Conservation (phyloP, 106 monocot genomes). For the Iris macrosiphon region DNA sequence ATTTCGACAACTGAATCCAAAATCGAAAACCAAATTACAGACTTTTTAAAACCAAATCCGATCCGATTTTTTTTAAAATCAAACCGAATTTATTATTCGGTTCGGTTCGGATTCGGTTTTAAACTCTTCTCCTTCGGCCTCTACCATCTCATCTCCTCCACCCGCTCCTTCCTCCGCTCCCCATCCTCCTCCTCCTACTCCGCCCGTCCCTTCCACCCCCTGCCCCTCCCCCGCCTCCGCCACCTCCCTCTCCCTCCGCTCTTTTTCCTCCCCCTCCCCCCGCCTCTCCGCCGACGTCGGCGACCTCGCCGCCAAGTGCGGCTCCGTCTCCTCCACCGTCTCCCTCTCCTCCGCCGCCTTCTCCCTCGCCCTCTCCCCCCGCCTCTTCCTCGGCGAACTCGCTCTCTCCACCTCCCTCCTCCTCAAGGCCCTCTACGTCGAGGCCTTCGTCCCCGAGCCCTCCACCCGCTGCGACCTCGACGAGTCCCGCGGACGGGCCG, state of each 20-base stretch:
- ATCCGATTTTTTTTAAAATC: background rate
- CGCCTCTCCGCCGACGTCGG: conserved; percentile 12
- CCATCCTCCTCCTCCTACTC: no score
- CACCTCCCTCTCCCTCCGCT: no score
- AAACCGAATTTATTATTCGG: no score
- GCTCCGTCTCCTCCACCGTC: conserved; percentile 19
- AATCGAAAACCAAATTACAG: no score
- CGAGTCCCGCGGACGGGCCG: conserved; percentile 38
- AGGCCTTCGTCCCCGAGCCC: conserved; percentile 61
- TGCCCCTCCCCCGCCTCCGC: conserved; percentile 15
- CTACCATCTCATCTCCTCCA: conserved; percentile 55
- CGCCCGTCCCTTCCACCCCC: conserved; percentile 36
- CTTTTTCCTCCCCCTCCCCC: conserved; percentile 9
- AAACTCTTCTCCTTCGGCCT: conserved; percentile 40
- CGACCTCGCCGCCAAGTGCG: conserved; percentile 44
- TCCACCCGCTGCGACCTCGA: conserved; percentile 60
- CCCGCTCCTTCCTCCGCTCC: conserved; percentile 28
- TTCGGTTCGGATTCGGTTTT: background rate
- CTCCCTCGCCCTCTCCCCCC: conserved; percentile 34
- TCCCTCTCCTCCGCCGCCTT: conserved; percentile 29
- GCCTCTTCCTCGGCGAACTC: conserved; percentile 48
- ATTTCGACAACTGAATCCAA: no score
- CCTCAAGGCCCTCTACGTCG: conserved; percentile 59
- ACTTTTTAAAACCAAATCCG: no score
- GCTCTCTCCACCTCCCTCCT: conserved; percentile 39